Evolutionary conservation across 2,329 filamentous ascomycete genomes (phyloP).

Genomic region (Hypoxylon sp.): DNA sequence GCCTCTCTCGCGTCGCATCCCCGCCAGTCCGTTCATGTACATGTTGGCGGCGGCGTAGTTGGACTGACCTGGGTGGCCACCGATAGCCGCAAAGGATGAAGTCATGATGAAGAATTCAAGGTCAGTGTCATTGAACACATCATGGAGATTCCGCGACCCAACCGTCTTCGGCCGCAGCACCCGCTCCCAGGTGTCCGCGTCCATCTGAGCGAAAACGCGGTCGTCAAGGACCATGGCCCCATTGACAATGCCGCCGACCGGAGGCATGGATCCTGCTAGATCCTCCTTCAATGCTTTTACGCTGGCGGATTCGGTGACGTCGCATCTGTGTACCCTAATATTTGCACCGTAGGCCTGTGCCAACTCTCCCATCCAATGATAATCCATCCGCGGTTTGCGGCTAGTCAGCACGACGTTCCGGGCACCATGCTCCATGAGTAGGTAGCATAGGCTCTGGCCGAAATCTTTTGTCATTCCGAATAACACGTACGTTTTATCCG

Average conservation of each 20-base stretch:
- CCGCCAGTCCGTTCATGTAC: constrained; percentile 62
- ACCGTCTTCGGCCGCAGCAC: constrained; percentile 58
- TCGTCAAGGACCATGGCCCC: constrained; percentile 63
- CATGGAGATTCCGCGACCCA: constrained; percentile 58
- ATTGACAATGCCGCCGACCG: constrained; percentile 58
- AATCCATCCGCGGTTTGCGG: constrained; percentile 52
- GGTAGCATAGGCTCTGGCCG: constrained; percentile 59
- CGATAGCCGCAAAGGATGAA: constrained; percentile 60
- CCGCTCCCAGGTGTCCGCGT: constrained; percentile 53
- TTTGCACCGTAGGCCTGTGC: constrained; percentile 36
- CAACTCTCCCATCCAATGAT: constrained; percentile 54
- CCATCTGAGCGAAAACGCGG: constrained; percentile 59
- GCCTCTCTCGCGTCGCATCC: constrained; percentile 53
- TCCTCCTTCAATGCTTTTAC: constrained; percentile 50
- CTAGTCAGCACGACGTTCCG: constrained; percentile 57
- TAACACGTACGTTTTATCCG: constrained; percentile 57
- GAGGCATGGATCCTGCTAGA: constrained; percentile 46
- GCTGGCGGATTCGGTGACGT: constrained; percentile 47
- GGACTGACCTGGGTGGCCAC: constrained; percentile 60
- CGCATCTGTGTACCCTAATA: constrained; percentile 47
- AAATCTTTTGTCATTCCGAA: constrained; percentile 60
- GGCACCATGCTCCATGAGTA: constrained; percentile 57
- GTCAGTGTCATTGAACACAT: constrained; percentile 50
- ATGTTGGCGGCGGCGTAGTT: constrained; percentile 63
- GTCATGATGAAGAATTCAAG: constrained; percentile 64